A percentile compares a stretch with the other conserved stretches of the same genome.
These are phyloP conservation scores for Trichoderma citrinoviride DNA, from an alignment of 2,329 filamentous ascomycete species.

Conservation along the genomic window DNA sequence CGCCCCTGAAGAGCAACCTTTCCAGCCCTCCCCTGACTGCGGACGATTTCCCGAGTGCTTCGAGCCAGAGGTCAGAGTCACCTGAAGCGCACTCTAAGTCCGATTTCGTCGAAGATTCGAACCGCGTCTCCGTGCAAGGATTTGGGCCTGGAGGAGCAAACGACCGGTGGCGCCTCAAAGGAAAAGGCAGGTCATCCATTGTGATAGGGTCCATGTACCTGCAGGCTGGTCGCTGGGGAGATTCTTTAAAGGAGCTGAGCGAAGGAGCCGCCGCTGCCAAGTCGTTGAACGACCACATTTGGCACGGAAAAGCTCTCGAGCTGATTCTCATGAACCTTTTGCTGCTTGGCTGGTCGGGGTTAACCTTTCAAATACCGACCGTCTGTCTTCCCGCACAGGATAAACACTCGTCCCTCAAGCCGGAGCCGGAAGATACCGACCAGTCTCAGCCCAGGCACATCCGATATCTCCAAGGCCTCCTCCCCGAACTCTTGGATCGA, in stretches of 20 bases:
- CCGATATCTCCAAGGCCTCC: constrained; percentile 53
- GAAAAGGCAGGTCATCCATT: constrained; percentile 74
- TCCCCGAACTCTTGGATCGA: constrained; percentile 73
- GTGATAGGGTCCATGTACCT: constrained; percentile 83
- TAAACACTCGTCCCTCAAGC: constrained; percentile 34
- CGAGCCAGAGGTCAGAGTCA: constrained; percentile 38
- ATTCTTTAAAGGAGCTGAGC: constrained; percentile 78
- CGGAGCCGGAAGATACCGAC: constrained; percentile 36
- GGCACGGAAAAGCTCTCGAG: constrained; percentile 94
- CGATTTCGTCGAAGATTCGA: constrained; percentile 46
- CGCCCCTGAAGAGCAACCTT: constrained; percentile 48
- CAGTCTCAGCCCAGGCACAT: constrained; percentile 51
- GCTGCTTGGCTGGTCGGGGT: constrained; percentile 77
- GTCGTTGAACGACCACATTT: constrained; percentile 85
- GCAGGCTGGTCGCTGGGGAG: constrained; percentile 83
- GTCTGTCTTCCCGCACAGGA: constrained; percentile 54
- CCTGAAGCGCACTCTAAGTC: constrained; percentile 42
- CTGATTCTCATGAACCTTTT: constrained; percentile 79
- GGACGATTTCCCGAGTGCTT: constrained; percentile 44
- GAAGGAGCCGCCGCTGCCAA: constrained; percentile 78
- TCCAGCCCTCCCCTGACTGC: constrained; percentile 50
- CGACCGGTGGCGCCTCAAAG: constrained; percentile 76
- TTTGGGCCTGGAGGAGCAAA: constrained; percentile 70
- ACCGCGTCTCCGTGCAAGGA: constrained; percentile 63
- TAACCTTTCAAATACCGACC: constrained; percentile 75